These are phyloP conservation scores for Rhynchospora breviuscula DNA, from an alignment of 176 grass and related monocot genomes.

Conservation along the genomic window DNA sequence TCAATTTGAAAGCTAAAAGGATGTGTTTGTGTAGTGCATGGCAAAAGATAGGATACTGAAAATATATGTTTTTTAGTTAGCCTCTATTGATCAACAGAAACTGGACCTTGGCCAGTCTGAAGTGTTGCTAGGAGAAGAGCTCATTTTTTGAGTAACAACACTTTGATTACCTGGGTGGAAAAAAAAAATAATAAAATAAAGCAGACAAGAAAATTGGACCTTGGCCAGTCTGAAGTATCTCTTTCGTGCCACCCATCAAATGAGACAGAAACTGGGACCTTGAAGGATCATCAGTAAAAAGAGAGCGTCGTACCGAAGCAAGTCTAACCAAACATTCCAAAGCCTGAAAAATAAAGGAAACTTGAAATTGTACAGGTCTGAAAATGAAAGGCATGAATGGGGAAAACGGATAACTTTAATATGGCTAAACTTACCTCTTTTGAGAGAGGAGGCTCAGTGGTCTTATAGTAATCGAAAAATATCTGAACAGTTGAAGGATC, in stretches of 20 bases:
- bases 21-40: neutral
- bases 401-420: neutral
- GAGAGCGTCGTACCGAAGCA: conserved; percentile 87
- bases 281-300: conserved; percentile 82
- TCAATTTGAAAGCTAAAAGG: conserved; percentile 1
- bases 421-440: conserved; percentile 64
- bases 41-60: neutral
- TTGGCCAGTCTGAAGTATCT: conserved; percentile 98
- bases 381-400: neutral
- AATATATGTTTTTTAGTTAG: neutral
- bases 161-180: neutral
- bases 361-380: neutral
- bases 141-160: too few relatives aligned
- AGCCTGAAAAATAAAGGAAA: conserved; percentile 44
- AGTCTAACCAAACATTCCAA: conserved; percentile 96
- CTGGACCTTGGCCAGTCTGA: too few relatives aligned
- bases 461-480: conserved; percentile 96
- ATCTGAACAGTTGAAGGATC: conserved; percentile 92
- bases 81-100: neutral
- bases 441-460: conserved; percentile 64
- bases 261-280: conserved; percentile 80
- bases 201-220: conserved; percentile 35
- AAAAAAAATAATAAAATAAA: neutral
- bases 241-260: conserved; percentile 93
- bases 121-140: too few relatives aligned